phyloP scores from a whole-genome alignment of 2,329 filamentous ascomycete species.

The Penicillium occitanis region DNA sequence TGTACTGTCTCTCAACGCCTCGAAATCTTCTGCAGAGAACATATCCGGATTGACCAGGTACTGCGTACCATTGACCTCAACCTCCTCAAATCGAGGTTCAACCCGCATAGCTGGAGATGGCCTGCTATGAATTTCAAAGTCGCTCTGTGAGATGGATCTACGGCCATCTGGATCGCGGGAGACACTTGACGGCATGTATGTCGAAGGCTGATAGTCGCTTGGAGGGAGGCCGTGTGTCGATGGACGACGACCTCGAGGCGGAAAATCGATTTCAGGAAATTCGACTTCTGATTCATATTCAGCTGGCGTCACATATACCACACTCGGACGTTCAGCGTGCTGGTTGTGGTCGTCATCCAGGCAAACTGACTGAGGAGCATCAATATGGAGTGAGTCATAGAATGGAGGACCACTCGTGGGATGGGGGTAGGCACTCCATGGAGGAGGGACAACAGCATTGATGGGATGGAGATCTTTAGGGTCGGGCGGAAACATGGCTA shows the following conservation, averaged over 20 bases:
- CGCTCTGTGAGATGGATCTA: slow-evolving; percentile 22
- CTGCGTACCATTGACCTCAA: slow-evolving; percentile 19
- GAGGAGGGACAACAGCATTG: slow-evolving; percentile 1
- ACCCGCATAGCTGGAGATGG: slow-evolving; percentile 11
- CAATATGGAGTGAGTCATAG: slow-evolving; percentile 14
- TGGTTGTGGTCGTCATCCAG: slow-evolving; percentile 13
- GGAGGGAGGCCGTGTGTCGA: slow-evolving; percentile 17
- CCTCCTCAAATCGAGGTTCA: slow-evolving; percentile 21
- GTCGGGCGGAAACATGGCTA: slow-evolving; percentile 63
- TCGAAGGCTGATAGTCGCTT: slow-evolving; percentile 21
- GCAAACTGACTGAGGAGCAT: slow-evolving; percentile 9
- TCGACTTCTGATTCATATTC: slow-evolving; percentile 8
- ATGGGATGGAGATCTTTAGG: background rate
- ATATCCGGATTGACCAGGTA: slow-evolving; percentile 20
- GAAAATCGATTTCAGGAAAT: slow-evolving; percentile 20
- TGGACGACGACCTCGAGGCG: slow-evolving; percentile 20
- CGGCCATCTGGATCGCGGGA: slow-evolving; percentile 18
- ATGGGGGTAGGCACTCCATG: slow-evolving; percentile 6
- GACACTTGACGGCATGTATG: slow-evolving; percentile 16
- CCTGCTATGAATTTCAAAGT: slow-evolving; percentile 19
- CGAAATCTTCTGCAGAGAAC: slow-evolving; percentile 19
- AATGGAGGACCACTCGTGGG: slow-evolving; percentile 4
- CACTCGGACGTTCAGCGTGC: slow-evolving; percentile 11
- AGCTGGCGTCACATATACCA: slow-evolving; percentile 21
- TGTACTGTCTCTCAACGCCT: slow-evolving; percentile 15